These are phyloP conservation scores for Xylaria acuta DNA, from an alignment of 495 filamentous ascomycete species.

Conservation along the genomic window DNA sequence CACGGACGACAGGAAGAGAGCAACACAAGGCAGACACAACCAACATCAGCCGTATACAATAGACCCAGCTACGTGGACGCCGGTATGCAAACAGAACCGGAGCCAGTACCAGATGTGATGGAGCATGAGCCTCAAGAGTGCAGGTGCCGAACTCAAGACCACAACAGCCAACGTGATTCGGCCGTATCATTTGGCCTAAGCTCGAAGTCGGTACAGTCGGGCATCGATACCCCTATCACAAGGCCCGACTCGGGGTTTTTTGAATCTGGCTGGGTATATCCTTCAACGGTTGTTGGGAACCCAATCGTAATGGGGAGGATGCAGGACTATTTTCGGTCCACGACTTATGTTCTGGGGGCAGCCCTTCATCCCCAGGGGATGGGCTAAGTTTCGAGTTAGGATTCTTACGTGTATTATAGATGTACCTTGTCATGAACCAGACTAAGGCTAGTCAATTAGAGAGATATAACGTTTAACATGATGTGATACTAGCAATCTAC, in stretches of 20 bases:
- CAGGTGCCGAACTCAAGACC: not conserved
- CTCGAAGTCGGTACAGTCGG: conserved; percentile 24
- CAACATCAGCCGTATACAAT: not conserved
- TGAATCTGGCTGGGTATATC: not conserved
- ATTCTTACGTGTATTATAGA: conserved; percentile 7
- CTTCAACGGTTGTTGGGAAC: conserved; percentile 21
- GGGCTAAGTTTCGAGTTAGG: not conserved
- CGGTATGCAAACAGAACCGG: conserved; percentile 33
- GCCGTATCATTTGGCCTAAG: conserved; percentile 27
- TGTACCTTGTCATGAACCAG: not conserved
- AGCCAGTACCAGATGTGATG: not conserved
- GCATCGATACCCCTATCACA: conserved; percentile 34
- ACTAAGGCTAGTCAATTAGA: not conserved
- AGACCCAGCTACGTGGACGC: conserved; percentile 33
- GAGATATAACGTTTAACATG: not conserved
- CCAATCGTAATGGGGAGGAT: conserved; percentile 40
- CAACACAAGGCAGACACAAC: not conserved
- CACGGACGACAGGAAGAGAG: not conserved
- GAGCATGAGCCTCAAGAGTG: conserved; percentile 13
- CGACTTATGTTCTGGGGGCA: conserved; percentile 34
- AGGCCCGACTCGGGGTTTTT: conserved; percentile 32
- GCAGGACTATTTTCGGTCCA: conserved; percentile 42
- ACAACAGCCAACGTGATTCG: conserved; percentile 31
- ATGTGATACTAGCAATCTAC: not conserved
- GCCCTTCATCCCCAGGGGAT: conserved; percentile 31